Evolutionary conservation across 768 basidiomycete species (phyloP), one percentile per base, ranked within the genome.

Genomic region (Dioszegia aurantiaca): DNA sequence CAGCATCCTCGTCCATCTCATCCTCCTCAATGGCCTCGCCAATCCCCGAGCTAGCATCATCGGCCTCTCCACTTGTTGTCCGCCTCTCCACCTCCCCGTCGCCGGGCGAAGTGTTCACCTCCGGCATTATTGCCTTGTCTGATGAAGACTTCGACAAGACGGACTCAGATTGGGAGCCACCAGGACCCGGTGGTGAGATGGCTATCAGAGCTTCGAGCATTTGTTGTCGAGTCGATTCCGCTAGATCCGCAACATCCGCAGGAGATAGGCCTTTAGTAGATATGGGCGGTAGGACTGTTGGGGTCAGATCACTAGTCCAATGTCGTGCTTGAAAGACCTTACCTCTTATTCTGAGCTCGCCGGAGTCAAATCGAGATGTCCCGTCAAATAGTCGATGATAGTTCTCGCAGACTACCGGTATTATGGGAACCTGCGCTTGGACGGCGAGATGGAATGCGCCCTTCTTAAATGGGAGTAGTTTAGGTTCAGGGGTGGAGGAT

Each of bases 391-490:
- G 65, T 61, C 83, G 79, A 83, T 89, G 89, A 75, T 98, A 99
- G 76, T 97, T 97, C 80, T 98, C 91, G 51, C 85, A 85, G 2
- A 98, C 86, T 51, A 99, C 83, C 5, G 95, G 94, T 28, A 89
- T 83, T 69, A 99, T 86, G 5, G 95, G 94, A 44, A 98, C 82
- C 58, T 65, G 84, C 12, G 90, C 86, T 77, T 92, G 86, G 24
- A 98, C 82, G 27, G 95, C 95, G 48, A 97, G 83, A 74, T 98
- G 92, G 81, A 98, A 98, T 2, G 91, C 93, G 39, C 95, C 95
- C 77, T 97, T 99, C 82, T 99, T 99, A 81, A 99, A 86, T 2
- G 90, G 87, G 4, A 88, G 81, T 73, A 99, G 78, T 30, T 83
- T 82, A 8, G 87, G 82, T 30, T 81, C 78, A 61, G 85, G 80